A percentile compares a stretch with the other conserved stretches of the same genome.
Evolutionary conservation across 2,329 filamentous ascomycete genomes (phyloP).

Genomic region (Dothistroma septosporum): DNA sequence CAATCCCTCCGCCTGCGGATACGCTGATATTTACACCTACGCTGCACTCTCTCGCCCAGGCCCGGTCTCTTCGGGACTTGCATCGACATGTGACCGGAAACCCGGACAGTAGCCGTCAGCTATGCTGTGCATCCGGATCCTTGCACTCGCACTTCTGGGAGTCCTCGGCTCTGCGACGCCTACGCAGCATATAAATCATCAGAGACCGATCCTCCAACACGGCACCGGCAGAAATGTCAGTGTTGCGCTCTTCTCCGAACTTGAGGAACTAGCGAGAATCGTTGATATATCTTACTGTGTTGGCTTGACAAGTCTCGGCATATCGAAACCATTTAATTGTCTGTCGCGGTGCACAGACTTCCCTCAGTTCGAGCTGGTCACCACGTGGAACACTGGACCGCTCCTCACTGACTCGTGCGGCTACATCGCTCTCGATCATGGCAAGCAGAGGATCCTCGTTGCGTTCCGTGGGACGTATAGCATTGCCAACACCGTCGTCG

Average conservation of each 20-base stretch:
- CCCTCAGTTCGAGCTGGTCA: conserved; percentile 69
- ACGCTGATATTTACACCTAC: background rate
- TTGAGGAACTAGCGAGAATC: conserved; percentile 83
- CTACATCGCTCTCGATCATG: conserved; percentile 85
- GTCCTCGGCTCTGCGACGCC: conserved; percentile 21
- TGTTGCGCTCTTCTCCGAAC: conserved; percentile 64
- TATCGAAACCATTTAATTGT: conserved; percentile 79
- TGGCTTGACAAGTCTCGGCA: conserved; percentile 75
- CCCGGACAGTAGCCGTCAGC: background rate
- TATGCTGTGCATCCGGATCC: conserved; percentile 4
- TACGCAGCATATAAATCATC: conserved; percentile 15
- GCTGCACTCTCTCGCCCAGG: background rate
- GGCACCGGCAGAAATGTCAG: conserved; percentile 49
- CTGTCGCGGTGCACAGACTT: conserved; percentile 83
- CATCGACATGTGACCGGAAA: conserved; percentile 32
- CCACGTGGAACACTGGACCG: conserved; percentile 84
- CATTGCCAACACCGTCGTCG: conserved; percentile 82
- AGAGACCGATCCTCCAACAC: conserved; percentile 34
- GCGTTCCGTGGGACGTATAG: conserved; percentile 95
- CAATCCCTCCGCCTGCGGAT: background rate
- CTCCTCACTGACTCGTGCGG: conserved; percentile 88
- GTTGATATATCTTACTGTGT: conserved; percentile 96
- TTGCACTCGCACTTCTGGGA: conserved; percentile 20
- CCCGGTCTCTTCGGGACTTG: background rate
- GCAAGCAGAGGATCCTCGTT: conserved; percentile 65